Evolutionary conservation across 2,329 filamentous ascomycete genomes (phyloP), one percentile per base, ranked within the genome.

Genomic region (Sarocladium strictum): DNA sequence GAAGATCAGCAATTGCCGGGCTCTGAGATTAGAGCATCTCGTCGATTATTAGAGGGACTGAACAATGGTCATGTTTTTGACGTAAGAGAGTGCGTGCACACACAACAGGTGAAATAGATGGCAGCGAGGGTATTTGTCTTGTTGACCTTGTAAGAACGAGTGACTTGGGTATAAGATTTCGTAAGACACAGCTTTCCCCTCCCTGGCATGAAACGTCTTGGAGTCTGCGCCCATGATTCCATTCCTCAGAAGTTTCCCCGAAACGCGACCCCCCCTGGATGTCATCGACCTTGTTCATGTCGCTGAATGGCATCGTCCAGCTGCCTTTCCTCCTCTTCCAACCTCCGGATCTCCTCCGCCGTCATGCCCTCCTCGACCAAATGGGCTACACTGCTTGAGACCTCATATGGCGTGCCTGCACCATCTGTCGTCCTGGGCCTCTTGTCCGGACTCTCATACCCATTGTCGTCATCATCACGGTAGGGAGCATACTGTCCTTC

Each of bases 321-420:
- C 57, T 78, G 73, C 57, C 76, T 65, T 66, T 84, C 81, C 62
- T 84, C 80, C 58, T 82, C 80, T 61, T 81, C 79, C 40, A 84
- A 59, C 58, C 76, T 65, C 53, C 74, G 69, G 49, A 83, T 79
- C 62, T 84, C 78, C 0, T 77, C 79, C 9, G 71, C 69, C 49
- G 80, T 82, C 80, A 84, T 84, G 51, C 78, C 77, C n/a, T 82
- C 79, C 61, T 84, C 80, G 3, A 82, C 76, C 32, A 84, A 65
- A 57, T 81, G 78, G 17, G 75, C 74, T 45, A 79, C 76, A 26
- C 67, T 68, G 19, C 66, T 61, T 7, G 68, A 61, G 45, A 70
- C 65, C 53, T 64, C 68, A 55, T 64, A 64, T 2, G 64, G 65
- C 21, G 65, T 65, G 43, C 59, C 60, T 19, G 59, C 56, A 47